Conservation (phyloP, 768 basidiomycete genomes). For the Leccinum longicurvipes region DNA sequence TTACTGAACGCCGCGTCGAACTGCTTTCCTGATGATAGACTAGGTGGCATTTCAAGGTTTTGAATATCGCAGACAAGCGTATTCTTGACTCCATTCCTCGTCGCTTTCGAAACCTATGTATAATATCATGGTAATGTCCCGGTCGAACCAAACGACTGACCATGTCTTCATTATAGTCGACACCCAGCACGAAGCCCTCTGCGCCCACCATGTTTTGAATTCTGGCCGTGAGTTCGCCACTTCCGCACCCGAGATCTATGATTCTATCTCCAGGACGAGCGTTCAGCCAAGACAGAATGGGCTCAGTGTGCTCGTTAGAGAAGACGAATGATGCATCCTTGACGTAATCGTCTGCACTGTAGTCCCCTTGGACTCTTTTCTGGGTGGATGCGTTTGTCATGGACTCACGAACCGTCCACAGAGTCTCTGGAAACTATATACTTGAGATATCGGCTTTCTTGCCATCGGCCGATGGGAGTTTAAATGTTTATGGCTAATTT, state of each 20-base stretch:
- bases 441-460: slow-evolving; percentile 10
- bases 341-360: slow-evolving; percentile 62
- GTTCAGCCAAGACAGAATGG: slow-evolving; percentile 60
- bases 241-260: slow-evolving; percentile 80
- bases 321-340: slow-evolving; percentile 71
- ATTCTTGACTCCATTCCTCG: slow-evolving; percentile 41
- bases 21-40: slow-evolving; percentile 30
- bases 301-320: slow-evolving; percentile 41
- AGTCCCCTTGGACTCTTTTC: slow-evolving; percentile 32
- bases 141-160: slow-evolving; percentile 36
- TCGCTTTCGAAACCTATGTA: slow-evolving; percentile 52
- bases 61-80: slow-evolving; percentile 57
- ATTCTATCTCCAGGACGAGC: slow-evolving; percentile 66
- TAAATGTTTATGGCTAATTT: not conserved
- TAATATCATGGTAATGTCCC: not conserved
- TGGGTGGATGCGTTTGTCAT: slow-evolving; percentile 10
- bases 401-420: not conserved
- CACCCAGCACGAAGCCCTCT: slow-evolving; percentile 59
- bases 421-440: not conserved
- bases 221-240: slow-evolving; percentile 67
- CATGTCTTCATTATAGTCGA: slow-evolving; percentile 73
- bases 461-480: slow-evolving; percentile 21
- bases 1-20: slow-evolving; percentile 82
- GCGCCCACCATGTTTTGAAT: slow-evolving; percentile 50
- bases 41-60: slow-evolving; percentile 34